Conservation (phyloP, 306 rosid species). For the Vigna trinervia region DNA sequence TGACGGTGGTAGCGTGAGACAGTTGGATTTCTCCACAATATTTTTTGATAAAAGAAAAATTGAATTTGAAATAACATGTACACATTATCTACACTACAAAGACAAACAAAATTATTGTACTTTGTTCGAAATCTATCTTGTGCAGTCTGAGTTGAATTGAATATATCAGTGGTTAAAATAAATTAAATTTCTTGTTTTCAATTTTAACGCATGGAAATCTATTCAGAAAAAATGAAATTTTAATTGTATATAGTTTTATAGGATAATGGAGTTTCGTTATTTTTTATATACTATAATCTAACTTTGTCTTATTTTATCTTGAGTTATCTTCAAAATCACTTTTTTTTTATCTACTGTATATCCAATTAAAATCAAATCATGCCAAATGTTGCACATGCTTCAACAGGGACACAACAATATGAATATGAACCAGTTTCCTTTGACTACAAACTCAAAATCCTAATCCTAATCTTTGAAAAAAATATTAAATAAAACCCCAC, state of each 20-base stretch:
- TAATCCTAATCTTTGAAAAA: background rate
- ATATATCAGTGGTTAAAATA: background rate
- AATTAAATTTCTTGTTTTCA: background rate
- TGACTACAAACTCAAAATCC: background rate
- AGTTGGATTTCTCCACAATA: background rate
- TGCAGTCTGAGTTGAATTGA: background rate
- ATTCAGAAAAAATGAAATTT: no score
- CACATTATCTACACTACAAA: background rate
- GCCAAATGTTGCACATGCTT: constrained; percentile 24
- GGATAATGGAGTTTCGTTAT: no score
- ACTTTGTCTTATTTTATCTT: background rate
- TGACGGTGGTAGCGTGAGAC: background rate
- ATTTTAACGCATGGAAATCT: background rate
- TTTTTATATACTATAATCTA: background rate
- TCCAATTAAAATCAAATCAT: background rate
- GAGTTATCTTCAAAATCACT: background rate
- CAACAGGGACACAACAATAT: constrained; percentile 13
- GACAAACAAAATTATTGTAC: background rate
- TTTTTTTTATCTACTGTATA: background rate
- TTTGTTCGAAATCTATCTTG: background rate
- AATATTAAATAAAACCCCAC: background rate
- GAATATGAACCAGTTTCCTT: background rate
- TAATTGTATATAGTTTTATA: no score
- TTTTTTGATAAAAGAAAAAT: constrained; percentile 1
- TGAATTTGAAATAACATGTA: background rate